Conservation (phyloP, 768 basidiomycete species). For the Lactarius psammicola region DNA sequence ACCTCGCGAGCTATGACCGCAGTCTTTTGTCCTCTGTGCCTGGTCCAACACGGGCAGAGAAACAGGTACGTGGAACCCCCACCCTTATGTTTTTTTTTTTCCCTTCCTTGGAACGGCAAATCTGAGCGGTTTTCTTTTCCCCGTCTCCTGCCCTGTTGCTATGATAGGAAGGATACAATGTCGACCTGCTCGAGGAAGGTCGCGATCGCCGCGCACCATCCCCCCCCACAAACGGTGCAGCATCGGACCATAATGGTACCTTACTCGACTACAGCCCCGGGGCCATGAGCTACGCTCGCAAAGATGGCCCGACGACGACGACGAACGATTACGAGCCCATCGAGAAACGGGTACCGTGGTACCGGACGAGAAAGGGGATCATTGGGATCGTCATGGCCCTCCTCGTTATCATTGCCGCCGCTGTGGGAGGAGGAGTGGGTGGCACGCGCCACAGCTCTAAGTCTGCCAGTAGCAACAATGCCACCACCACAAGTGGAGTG, state of each 20-base stretch:
- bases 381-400: slow-evolving; percentile 39
- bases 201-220: slow-evolving; percentile 29
- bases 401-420: slow-evolving; percentile 48
- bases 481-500: not conserved
- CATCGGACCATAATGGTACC: slow-evolving; percentile 30
- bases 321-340: slow-evolving; percentile 14
- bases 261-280: slow-evolving; percentile 8
- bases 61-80: slow-evolving; percentile 31
- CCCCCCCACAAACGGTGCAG: slow-evolving; percentile 20
- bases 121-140: not conserved
- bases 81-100: not conserved
- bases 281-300: slow-evolving; percentile 26
- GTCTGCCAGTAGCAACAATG: too few species aligned
- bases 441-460: slow-evolving; percentile 36
- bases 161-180: slow-evolving; percentile 59
- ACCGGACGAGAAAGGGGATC: slow-evolving; percentile 47
- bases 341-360: slow-evolving; percentile 41
- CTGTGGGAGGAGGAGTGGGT: slow-evolving; percentile 60
- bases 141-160: not conserved
- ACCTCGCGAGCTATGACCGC: slow-evolving; percentile 32
- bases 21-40: slow-evolving; percentile 35
- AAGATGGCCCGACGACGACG: slow-evolving; percentile 16
- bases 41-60: slow-evolving; percentile 34
- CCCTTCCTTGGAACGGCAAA: not conserved
- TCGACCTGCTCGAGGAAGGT: slow-evolving; percentile 41